Base-by-base conservation (phyloP, 2,329 filamentous ascomycete species). In the Botrytis cinerea region DNA sequence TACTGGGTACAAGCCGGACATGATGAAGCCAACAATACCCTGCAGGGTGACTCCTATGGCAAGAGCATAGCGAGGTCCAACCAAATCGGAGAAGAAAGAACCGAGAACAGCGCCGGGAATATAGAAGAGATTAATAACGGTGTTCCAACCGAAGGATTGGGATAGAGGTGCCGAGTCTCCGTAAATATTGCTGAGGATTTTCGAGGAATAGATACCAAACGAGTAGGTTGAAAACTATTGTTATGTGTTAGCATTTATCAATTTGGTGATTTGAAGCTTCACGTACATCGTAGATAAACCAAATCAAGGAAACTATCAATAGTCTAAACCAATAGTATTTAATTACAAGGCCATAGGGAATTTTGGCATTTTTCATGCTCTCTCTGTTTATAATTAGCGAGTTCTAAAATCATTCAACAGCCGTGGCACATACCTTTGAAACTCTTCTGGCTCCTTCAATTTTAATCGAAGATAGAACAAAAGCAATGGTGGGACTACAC, bases 41-140 rank as follows among this genome's bases (percentile, higher is more conserved):
- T 98, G 95, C 0, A 90, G 81, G 4, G 86, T 82, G 4, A 97
- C 92, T 22, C 93, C 93, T 16, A 90, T 82, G 2, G 89, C 88
- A 0, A 98, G 86, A 1, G 92, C 91, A 77, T 91, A 89, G 73
- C 91, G 90, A 0, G 95, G 94, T 0, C 95, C 95, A 69, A 97
- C 84, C 84, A 87, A 90, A 82, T 98, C 95, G 40, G 90, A 92
- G 10, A 92, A 84, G 73, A 92, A 92, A 0, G 93, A 92, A 32
- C 95, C 95, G 5, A 92, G 82, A 70, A 95, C 85, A 38, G 93
- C 93, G 1, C 95, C 95, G 0, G 94, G 94, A 67, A 97, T 87
- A 82, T 97, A 97, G 82, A 97, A 97, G 75, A 94, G 84, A 81
- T 96, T 97, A 84, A 97, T 90, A 60, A 97, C 87, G 0, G 92